Evolutionary conservation across 2,329 filamentous ascomycete species (phyloP).

Genomic region (Trichoderma sp.): DNA sequence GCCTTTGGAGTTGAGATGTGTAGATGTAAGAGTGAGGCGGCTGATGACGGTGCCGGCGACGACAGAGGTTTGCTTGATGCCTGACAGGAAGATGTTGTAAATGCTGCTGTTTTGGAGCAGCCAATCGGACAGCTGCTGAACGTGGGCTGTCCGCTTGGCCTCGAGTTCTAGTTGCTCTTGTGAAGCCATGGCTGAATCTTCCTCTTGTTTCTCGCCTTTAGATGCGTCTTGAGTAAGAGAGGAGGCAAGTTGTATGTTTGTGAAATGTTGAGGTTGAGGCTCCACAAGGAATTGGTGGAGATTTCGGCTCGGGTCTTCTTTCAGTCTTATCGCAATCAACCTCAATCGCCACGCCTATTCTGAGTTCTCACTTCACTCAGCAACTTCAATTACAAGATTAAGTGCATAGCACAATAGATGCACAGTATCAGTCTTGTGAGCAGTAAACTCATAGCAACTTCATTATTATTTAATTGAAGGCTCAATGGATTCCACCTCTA

Average conservation of each 20-base stretch:
- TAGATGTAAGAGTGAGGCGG: conserved; percentile 45
- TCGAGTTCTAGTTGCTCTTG: background rate
- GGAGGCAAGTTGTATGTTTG: background rate
- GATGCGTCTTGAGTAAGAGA: background rate
- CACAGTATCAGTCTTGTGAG: background rate
- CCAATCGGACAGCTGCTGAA: conserved; percentile 33
- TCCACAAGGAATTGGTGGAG: background rate
- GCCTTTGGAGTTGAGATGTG: conserved; percentile 66
- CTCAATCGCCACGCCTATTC: background rate
- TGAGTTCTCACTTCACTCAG: background rate
- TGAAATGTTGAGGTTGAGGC: background rate
- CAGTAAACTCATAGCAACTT: background rate
- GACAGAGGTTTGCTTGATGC: conserved; percentile 44
- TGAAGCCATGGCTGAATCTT: background rate
- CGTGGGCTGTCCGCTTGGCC: conserved; percentile 25
- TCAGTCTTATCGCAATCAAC: background rate
- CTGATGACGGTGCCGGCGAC: conserved; percentile 47
- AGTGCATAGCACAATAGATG: background rate
- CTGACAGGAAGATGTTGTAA: conserved; percentile 45
- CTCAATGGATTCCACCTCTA: background rate
- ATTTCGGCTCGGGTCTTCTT: background rate
- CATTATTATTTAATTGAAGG: background rate
- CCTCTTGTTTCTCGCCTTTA: background rate
- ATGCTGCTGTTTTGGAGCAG: conserved; percentile 49
- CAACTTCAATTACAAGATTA: background rate